Conservation (phyloP, 176 grass and related monocot species). For the Carex cristatella region DNA sequence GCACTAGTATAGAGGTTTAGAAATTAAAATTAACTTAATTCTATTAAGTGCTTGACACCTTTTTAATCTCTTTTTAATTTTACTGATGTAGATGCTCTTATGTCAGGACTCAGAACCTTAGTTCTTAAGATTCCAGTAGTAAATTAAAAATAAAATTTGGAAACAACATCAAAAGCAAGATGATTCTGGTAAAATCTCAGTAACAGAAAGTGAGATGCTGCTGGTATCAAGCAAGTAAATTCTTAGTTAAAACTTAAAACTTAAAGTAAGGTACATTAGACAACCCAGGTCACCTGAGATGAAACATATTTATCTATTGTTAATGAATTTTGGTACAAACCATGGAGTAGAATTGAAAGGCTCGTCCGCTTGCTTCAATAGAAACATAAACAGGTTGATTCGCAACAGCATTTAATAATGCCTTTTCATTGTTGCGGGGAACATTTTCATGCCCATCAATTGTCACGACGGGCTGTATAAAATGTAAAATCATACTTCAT, state of each 20-base stretch:
- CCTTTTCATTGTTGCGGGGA: constrained; percentile 12
- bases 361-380: constrained; percentile 17
- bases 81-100: too few species aligned
- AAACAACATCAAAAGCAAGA: too few species aligned
- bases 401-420: neutral
- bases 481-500: too few species aligned
- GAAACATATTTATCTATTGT: neutral
- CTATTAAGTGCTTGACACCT: too few species aligned
- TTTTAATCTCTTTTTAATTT: too few species aligned
- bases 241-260: neutral
- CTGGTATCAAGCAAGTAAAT: neutral
- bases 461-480: constrained; percentile 11
- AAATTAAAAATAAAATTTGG: too few species aligned
- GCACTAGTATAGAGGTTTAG: too few species aligned
- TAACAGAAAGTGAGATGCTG: neutral
- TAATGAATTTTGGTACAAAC: neutral
- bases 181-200: too few species aligned
- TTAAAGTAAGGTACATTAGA: neutral
- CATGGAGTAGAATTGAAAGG: constrained; percentile 26
- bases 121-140: too few species aligned
- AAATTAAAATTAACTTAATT: too few species aligned
- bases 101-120: too few species aligned
- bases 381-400: constrained; percentile 24
- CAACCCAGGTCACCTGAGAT: neutral
- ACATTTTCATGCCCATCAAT: constrained; percentile 20